phyloP scores from a whole-genome alignment of 306 rosid species.

The Dalbergia cochinchinensis region DNA sequence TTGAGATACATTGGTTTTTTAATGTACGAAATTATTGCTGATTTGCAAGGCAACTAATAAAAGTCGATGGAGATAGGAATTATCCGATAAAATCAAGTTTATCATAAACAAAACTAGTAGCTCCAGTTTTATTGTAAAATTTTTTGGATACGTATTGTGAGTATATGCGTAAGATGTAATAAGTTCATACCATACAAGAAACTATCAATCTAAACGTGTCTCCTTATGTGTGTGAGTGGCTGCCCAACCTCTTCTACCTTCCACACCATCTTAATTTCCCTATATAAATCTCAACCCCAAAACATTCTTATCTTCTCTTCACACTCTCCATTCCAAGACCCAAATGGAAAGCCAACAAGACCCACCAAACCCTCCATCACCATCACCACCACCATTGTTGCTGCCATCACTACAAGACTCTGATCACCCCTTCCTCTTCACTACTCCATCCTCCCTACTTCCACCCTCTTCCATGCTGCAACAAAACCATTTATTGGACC shows the following conservation, averaged over 20 bases:
- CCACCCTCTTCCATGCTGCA: conserved; percentile 11
- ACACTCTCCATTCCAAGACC: background rate
- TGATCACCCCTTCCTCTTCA: conserved; percentile 40
- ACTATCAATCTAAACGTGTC: background rate
- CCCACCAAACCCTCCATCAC: conserved; percentile 41
- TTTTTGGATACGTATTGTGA: too few relatives aligned
- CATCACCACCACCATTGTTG: background rate
- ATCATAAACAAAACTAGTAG: too few relatives aligned
- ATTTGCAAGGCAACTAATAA: too few relatives aligned
- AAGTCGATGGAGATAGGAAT: too few relatives aligned
- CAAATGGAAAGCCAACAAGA: conserved; percentile 59
- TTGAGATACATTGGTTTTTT: too few relatives aligned
- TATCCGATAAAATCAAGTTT: too few relatives aligned
- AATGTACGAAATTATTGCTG: too few relatives aligned
- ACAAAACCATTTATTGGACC: conserved; percentile 42
- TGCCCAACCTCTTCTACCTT: conserved; percentile 72
- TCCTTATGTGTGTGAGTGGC: conserved; percentile 16
- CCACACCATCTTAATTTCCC: conserved; percentile 50
- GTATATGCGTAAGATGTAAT: too few relatives aligned
- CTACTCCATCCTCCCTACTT: background rate
- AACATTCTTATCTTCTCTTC: conserved; percentile 48
- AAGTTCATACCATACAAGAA: too few relatives aligned
- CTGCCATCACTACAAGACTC: conserved; percentile 41
- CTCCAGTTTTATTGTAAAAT: too few relatives aligned
- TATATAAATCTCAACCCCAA: conserved; percentile 41